Percentiles rank a stretch among this genome's conserved stretches.
Conservation (phyloP, 208 protist species). For the Wallacemonas rigidus region DNA sequence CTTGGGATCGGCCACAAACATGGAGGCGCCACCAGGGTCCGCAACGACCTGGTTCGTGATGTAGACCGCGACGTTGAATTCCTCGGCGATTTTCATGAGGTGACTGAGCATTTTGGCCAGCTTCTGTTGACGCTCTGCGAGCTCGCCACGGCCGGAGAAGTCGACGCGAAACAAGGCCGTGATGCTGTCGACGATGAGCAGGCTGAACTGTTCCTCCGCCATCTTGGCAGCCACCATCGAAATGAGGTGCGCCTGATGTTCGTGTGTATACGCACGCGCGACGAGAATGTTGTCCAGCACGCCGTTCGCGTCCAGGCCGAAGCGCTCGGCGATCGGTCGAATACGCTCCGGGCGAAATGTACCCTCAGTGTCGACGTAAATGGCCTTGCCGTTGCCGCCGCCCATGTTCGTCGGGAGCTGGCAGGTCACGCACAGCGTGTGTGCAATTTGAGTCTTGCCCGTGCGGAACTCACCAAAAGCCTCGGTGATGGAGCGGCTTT, state of each 20-base stretch:
- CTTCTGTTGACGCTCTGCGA: conserved; percentile 97
- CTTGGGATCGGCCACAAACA: conserved; percentile 98
- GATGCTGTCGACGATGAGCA: conserved; percentile 98
- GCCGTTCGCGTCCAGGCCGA: conserved; percentile 90
- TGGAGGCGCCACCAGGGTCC: conserved; percentile 96
- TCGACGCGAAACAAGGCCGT: conserved; percentile 99
- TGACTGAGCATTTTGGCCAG: conserved; percentile 90
- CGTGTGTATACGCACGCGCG: conserved; percentile 96
- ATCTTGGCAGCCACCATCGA: conserved; percentile 91
- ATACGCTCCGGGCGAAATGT: conserved; percentile 98
- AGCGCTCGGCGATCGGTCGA: conserved; percentile 95
- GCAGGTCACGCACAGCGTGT: conserved; percentile 97
- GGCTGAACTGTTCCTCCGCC: conserved; percentile 90
- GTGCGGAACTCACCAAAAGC: conserved; percentile 99
- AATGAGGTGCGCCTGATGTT: conserved; percentile 94
- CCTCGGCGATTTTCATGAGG: conserved; percentile 98
- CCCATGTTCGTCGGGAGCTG: conserved; percentile 93
- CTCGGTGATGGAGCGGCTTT: conserved; percentile 97
- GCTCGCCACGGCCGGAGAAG: conserved; percentile 97
- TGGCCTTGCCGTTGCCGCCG: conserved; percentile 93
- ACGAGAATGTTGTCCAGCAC: conserved; percentile 98
- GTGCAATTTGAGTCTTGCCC: conserved; percentile 98
- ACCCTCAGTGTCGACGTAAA: conserved; percentile 98
- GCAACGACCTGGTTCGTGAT: conserved; percentile 99
- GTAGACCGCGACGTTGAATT: conserved; percentile 99